Evolutionary conservation across 805 yeast genomes (phyloP).

Genomic region (Myxozyma vanderwaltii): DNA sequence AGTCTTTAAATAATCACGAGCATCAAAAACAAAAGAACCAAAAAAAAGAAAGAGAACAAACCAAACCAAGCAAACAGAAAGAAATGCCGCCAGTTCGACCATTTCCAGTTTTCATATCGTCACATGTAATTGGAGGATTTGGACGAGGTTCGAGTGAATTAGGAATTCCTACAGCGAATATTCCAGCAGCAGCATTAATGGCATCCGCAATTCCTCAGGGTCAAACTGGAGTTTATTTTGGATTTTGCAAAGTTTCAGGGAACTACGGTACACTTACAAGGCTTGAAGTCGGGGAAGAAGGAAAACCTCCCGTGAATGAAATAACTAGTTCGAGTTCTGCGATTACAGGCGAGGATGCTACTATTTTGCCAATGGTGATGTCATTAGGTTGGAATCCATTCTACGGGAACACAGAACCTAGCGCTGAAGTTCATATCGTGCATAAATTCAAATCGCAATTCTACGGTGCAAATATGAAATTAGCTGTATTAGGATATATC

Average conservation of each 20-base stretch:
- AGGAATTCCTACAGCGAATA: constrained; percentile 77
- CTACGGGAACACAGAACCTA: constrained; percentile 73
- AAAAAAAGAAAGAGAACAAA: too few species aligned
- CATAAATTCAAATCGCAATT: constrained; percentile 68
- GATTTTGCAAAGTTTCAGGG: constrained; percentile 56
- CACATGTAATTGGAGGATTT: constrained; percentile 73
- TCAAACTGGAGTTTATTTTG: constrained; percentile 87
- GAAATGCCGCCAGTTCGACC: constrained; percentile 40
- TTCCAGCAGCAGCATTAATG: constrained; percentile 49
- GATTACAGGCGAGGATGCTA: constrained; percentile 38
- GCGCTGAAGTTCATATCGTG: constrained; percentile 82
- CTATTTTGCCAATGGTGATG: constrained; percentile 82
- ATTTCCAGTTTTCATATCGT: constrained; percentile 42
- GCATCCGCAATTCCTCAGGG: constrained; percentile 48
- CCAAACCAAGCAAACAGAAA: too few species aligned
- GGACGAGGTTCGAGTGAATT: constrained; percentile 94
- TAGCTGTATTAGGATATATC: constrained; percentile 80
- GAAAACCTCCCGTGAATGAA: constrained; percentile 45
- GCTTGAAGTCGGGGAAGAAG: constrained; percentile 23
- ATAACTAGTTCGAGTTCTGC: constrained; percentile 65
- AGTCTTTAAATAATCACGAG: too few species aligned
- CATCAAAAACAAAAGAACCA: too few species aligned
- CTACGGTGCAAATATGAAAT: constrained; percentile 77
- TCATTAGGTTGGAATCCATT: constrained; percentile 96
- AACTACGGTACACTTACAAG: constrained; percentile 26